Evolutionary conservation across 1,139 yeast genomes (phyloP).

Genomic region (Lodderomyces pseudojiufengensis): DNA sequence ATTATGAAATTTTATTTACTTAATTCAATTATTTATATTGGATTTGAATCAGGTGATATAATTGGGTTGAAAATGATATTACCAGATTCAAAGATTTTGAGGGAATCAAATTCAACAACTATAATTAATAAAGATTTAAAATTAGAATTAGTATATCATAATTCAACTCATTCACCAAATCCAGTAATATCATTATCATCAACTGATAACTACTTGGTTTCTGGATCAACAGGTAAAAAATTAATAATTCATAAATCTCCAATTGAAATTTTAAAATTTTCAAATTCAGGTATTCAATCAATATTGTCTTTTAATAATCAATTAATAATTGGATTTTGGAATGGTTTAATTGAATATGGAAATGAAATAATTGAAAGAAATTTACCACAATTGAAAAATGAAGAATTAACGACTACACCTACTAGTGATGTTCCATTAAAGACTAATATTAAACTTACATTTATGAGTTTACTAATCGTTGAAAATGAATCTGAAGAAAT

Average conservation of each 20-base stretch:
- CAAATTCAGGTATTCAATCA: slow-evolving; percentile 22
- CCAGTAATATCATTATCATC: slow-evolving; percentile 43
- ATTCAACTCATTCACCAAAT: slow-evolving; percentile 42
- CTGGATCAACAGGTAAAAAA: slow-evolving; percentile 43
- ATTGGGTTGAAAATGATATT: slow-evolving; percentile 25
- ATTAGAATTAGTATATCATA: slow-evolving; percentile 19
- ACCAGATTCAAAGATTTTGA: slow-evolving; percentile 3
- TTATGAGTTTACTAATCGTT: slow-evolving; percentile 13
- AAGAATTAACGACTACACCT: slow-evolving; percentile 6
- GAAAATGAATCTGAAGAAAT: slow-evolving; percentile 3
- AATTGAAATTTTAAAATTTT: slow-evolving; percentile 12
- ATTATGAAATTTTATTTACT: slow-evolving; percentile 48
- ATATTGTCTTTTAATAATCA: slow-evolving; percentile 12
- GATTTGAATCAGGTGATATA: slow-evolving; percentile 59
- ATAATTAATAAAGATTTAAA: slow-evolving; percentile 22
- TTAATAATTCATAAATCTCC: slow-evolving; percentile 23
- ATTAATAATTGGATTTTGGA: slow-evolving; percentile 37
- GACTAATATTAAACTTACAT: slow-evolving; percentile 15
- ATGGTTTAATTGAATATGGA: slow-evolving; percentile 27
- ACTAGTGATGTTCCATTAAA: slow-evolving; percentile 8
- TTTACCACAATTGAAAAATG: slow-evolving; percentile 15
- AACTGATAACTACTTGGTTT: slow-evolving; percentile 23
- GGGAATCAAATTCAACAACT: slow-evolving; percentile 9
- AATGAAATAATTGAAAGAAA: slow-evolving; percentile 11
- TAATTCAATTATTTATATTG: slow-evolving; percentile 35